Evolutionary conservation across 768 basidiomycete species (phyloP).

Genomic region (Tulasnella sp.): DNA sequence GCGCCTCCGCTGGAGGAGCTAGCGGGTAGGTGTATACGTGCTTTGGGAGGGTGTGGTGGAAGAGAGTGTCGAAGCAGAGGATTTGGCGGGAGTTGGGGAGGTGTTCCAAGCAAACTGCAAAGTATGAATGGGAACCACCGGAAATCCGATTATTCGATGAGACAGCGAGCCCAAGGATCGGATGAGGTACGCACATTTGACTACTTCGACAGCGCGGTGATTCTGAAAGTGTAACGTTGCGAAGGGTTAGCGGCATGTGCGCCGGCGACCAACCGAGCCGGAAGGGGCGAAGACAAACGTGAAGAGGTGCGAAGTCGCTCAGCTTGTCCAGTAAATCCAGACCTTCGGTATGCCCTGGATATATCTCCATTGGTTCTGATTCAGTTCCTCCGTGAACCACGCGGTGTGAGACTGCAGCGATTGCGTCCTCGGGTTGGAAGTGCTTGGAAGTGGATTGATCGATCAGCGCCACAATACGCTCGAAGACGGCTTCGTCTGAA

Average conservation of each 20-base stretch:
- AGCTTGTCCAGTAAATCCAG: constrained; percentile 68
- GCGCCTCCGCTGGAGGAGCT: constrained; percentile 39
- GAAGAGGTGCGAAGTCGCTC: constrained; percentile 65
- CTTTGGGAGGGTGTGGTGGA: constrained; percentile 69
- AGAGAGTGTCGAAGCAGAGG: constrained; percentile 85
- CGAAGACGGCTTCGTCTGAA: constrained; percentile 53
- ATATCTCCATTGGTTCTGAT: constrained; percentile 63
- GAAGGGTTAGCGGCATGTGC: constrained; percentile 1
- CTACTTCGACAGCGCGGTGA: constrained; percentile 29
- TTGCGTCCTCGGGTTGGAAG: constrained; percentile 43
- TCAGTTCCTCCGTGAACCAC: constrained; percentile 88
- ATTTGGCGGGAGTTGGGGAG: constrained; percentile 69
- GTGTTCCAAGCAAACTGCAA: constrained; percentile 50
- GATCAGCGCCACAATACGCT: constrained; percentile 49
- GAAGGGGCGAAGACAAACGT: constrained; percentile 36
- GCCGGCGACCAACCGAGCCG: not conserved
- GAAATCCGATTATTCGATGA: constrained; percentile 27
- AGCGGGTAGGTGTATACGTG: constrained; percentile 81
- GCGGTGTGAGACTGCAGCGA: constrained; percentile 63
- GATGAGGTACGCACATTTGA: constrained; percentile 39
- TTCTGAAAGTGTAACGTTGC: constrained; percentile 22
- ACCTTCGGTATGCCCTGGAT: constrained; percentile 62
- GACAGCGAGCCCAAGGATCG: constrained; percentile 43
- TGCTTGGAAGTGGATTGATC: constrained; percentile 38
- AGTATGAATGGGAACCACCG: constrained; percentile 33